phyloP scores from a whole-genome alignment of 768 basidiomycete species.

The Pisolithus sp. region DNA sequence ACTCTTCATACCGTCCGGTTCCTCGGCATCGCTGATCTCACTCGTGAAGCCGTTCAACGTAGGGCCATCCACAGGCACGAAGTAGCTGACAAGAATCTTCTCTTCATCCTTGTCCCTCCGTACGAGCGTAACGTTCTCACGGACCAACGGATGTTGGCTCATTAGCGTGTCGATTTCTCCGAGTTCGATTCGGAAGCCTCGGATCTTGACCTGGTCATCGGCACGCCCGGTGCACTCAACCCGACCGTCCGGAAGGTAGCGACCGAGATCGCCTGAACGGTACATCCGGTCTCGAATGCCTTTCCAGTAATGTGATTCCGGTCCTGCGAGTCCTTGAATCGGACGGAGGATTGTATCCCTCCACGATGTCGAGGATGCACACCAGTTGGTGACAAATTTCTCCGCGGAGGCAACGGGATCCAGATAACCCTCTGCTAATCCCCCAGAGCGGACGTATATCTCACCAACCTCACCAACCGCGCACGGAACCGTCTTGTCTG shows the following conservation, averaged over 20 bases:
- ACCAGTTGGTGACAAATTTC: slow-evolving; percentile 97
- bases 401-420: slow-evolving; percentile 75
- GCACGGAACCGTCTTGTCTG: slow-evolving; percentile 77
- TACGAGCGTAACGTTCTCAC: slow-evolving; percentile 98
- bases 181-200: slow-evolving; percentile 96
- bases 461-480: slow-evolving; percentile 97
- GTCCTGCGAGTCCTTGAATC: slow-evolving; percentile 45
- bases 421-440: slow-evolving; percentile 91
- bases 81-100: slow-evolving; percentile 96
- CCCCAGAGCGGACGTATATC: slow-evolving; percentile 96
- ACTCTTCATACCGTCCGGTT: slow-evolving; percentile 61
- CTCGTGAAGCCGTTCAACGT: slow-evolving; percentile 64
- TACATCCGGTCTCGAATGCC: slow-evolving; percentile 98
- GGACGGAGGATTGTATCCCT: slow-evolving; percentile 73
- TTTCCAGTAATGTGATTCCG: slow-evolving; percentile 83
- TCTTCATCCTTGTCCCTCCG: slow-evolving; percentile 98
- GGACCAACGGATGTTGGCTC: slow-evolving; percentile 83
- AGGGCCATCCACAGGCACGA: slow-evolving; percentile 78
- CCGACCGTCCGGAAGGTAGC: slow-evolving; percentile 85
- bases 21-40: slow-evolving; percentile 46
- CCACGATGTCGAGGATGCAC: slow-evolving; percentile 45
- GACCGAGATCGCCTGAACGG: slow-evolving; percentile 91
- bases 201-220: slow-evolving; percentile 98
- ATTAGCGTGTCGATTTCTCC: slow-evolving; percentile 97
- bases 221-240: slow-evolving; percentile 97